Evolutionary conservation across 805 yeast species (phyloP), one percentile per base, ranked within the genome.

Genomic region (Crinitomyces ghanaensis): DNA sequence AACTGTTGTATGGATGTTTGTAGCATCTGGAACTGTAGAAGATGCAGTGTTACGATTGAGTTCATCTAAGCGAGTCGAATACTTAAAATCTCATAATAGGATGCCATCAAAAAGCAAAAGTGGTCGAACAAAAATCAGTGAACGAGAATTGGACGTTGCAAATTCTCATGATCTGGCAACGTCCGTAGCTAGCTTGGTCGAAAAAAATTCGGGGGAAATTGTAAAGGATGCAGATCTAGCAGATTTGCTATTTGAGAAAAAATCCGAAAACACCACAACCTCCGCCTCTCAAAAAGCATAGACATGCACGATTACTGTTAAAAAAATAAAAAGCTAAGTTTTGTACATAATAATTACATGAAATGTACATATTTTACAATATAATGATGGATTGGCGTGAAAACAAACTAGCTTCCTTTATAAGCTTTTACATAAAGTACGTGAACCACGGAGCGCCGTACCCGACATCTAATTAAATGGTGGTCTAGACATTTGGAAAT

Each of bases 1-100:
- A 11, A 91, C 98, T 0, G 78, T 76, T 1, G 93, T 88, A 2
- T 91, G 97, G 95, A 77, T 80, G 71, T 85, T 88, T 59, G 75
- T 80, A 16, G 78, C 86, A 36, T 72, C 70, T 36, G 75, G 77
- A 26, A 74, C 94, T 0, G 93, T 91, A 11, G 98, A 91, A 54
- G 95, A 88, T 50, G 77, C 83, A 28, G 81, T 91, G 29, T 70
- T 83, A 21, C 56, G 71, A n/a, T 53, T 79, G 34, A 68, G 84
- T 1, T 73, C 85, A 0, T 65, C 70, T 38, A 74, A 71, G 43
- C 59, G 91, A 30, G 43, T 76, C 9, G 57, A 45, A 23, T 42
- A 28, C 36, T 25, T 35, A 34, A 28, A 13, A 34, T 19, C 18
- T 13, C 38, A 28, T 26, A n/a, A n/a, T n/a, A n/a, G n/a, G n/a